Conservation (phyloP, 164 flowering plant genomes). For the Umbellularia californica region DNA sequence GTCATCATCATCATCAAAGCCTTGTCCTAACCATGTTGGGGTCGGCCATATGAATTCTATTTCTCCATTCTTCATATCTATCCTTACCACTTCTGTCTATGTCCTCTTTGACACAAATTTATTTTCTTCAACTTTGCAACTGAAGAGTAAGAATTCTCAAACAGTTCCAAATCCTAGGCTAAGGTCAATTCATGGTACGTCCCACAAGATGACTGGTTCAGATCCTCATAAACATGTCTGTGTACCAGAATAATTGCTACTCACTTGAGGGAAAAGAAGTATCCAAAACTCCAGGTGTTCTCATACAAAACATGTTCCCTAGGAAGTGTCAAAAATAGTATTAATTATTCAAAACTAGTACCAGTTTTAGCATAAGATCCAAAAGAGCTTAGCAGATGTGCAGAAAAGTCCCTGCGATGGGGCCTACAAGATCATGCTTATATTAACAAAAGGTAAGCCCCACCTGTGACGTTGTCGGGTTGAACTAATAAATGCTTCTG, state of each 20-base stretch:
- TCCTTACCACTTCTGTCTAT: too few species aligned
- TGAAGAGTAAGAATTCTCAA: neutral
- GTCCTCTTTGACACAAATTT: too few species aligned
- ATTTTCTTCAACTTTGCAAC: too few species aligned
- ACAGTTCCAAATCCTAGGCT: neutral
- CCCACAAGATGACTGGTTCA: neutral
- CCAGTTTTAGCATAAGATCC: neutral
- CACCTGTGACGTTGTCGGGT: neutral
- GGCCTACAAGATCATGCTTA: neutral
- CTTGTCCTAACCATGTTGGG: too few species aligned
- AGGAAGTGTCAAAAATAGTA: neutral
- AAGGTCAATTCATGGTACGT: neutral
- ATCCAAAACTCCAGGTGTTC: too few species aligned
- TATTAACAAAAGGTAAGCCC: neutral
- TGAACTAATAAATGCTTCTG: neutral
- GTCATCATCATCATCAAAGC: too few species aligned
- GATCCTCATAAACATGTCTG: neutral
- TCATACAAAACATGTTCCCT: neutral
- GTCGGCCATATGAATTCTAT: too few species aligned
- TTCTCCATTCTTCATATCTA: too few species aligned
- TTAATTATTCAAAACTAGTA: neutral
- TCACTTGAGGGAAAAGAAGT: neutral
- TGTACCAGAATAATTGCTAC: neutral
- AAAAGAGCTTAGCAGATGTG: neutral
- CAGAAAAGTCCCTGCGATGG: neutral